Evolutionary conservation across 2,329 filamentous ascomycete species (phyloP).

Genomic region (Pestalotiopsis fici): DNA sequence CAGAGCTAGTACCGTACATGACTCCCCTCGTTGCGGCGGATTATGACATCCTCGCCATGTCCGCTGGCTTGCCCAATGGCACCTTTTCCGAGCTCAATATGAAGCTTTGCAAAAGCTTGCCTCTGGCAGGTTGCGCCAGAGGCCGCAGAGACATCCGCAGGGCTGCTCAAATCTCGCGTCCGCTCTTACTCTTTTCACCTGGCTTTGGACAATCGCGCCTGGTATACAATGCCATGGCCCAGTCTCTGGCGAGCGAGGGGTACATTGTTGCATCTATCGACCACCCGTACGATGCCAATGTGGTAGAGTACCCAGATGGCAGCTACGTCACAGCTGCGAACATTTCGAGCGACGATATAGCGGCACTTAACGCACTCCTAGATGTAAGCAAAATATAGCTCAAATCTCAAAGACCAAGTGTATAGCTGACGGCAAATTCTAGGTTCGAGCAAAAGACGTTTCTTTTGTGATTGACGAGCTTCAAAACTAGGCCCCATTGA

Average conservation of each 20-base stretch:
- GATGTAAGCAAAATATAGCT: not conserved
- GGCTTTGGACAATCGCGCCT: slow-evolving; percentile 29
- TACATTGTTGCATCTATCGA: slow-evolving; percentile 44
- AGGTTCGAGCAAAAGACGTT: slow-evolving; percentile 10
- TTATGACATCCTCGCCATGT: slow-evolving; percentile 3
- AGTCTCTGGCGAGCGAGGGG: slow-evolving; percentile 39
- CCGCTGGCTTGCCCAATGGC: slow-evolving; percentile 3
- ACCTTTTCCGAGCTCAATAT: slow-evolving; percentile 8
- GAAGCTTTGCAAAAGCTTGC: not conserved
- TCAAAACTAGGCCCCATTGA: not conserved
- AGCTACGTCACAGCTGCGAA: slow-evolving; percentile 20
- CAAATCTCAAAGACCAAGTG: not conserved
- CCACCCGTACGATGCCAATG: slow-evolving; percentile 41
- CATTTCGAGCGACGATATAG: slow-evolving; percentile 10
- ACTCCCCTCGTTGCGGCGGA: slow-evolving; percentile 8
- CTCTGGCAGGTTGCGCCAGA: not conserved
- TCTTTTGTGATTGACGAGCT: slow-evolving; percentile 15
- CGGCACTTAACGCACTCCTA: slow-evolving; percentile 4
- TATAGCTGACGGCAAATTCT: not conserved
- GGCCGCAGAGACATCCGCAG: not conserved
- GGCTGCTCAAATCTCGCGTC: not conserved
- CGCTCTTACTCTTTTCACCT: slow-evolving; percentile 36
- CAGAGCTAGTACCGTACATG: slow-evolving; percentile 7
- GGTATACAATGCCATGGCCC: slow-evolving; percentile 39
- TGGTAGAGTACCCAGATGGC: slow-evolving; percentile 41